Percentiles rank a stretch among this genome's conserved stretches.
Evolutionary conservation across 345 rosid species (phyloP).

Genomic region (Camelina neglecta): DNA sequence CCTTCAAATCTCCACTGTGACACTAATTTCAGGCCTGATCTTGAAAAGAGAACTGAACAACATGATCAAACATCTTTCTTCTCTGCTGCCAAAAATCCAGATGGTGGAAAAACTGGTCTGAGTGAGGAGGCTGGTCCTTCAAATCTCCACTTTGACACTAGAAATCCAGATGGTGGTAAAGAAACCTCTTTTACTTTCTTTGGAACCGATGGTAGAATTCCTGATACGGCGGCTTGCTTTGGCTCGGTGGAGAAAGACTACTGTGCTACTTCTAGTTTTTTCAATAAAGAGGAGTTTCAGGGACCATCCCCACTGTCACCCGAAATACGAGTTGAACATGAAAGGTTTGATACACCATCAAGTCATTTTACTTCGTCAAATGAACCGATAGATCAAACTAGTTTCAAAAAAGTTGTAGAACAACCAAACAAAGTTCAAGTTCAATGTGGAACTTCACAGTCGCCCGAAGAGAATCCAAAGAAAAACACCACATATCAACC

Average conservation of each 20-base stretch:
- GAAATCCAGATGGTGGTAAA: constrained; percentile 37
- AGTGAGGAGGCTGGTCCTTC: constrained; percentile 39
- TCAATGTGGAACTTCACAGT: constrained; percentile 36
- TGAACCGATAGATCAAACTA: constrained; percentile 36
- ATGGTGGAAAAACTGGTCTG: constrained; percentile 41
- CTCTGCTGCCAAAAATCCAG: constrained; percentile 38
- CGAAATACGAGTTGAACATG: constrained; percentile 39
- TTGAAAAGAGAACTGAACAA: constrained; percentile 39
- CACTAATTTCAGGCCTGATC: constrained; percentile 8
- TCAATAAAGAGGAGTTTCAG: constrained; percentile 26
- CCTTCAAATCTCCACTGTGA: constrained; percentile 32
- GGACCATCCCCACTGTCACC: constrained; percentile 34
- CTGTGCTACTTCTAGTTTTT: constrained; percentile 15
- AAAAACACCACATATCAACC: constrained; percentile 18
- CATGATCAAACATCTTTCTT: constrained; percentile 30
- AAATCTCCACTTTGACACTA: constrained; percentile 29
- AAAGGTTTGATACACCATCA: constrained; percentile 30
- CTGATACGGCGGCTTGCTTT: constrained; percentile 25
- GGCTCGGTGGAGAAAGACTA: constrained; percentile 32
- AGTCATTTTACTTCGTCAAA: constrained; percentile 13
- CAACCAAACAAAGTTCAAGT: constrained; percentile 25
- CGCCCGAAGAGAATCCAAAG: background rate
- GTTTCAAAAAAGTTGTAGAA: constrained; percentile 23
- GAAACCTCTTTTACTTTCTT: constrained; percentile 31
- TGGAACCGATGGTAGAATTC: constrained; percentile 36